phyloP scores from a whole-genome alignment of 495 filamentous ascomycete genomes.

The Aspergillus taichungensis region DNA sequence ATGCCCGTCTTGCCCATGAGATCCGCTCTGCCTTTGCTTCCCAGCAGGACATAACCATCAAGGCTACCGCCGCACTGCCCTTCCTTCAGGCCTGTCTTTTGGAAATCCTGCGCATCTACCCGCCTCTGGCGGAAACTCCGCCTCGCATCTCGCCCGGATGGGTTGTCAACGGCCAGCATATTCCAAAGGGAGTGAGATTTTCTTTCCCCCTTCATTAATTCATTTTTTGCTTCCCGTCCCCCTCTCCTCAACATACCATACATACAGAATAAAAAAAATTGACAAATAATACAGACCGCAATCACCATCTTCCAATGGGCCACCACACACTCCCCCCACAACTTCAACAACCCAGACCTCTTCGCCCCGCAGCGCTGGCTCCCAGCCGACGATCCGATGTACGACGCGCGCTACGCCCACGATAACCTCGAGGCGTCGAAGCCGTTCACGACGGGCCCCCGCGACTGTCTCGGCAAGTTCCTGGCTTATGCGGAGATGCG shows the following conservation, averaged over 20 bases:
- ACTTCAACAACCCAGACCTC: conserved; percentile 38
- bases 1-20: conserved; percentile 24
- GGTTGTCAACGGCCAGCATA: conserved; percentile 5
- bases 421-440: conserved; percentile 6
- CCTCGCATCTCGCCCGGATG: conserved; percentile 25
- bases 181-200: conserved; percentile 8
- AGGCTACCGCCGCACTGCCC: conserved; percentile 23
- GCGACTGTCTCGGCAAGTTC: conserved; percentile 10
- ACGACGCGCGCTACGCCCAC: conserved; percentile 6
- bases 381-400: not conserved
- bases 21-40: conserved; percentile 18
- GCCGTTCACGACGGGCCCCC: conserved; percentile 9
- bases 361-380: conserved; percentile 41
- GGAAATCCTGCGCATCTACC: conserved; percentile 32
- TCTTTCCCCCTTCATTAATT: no score
- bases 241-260: no score
- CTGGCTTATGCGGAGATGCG: conserved; percentile 42
- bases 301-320: conserved; percentile 31
- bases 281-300: conserved; percentile 13
- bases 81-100: conserved; percentile 28
- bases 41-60: conserved; percentile 22
- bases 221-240: no score
- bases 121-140: conserved; percentile 23
- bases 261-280: not conserved
- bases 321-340: conserved; percentile 26